These are phyloP conservation scores for Caloboletus firmus DNA, from an alignment of 1,284 basidiomycete species.

Conservation along the genomic window DNA sequence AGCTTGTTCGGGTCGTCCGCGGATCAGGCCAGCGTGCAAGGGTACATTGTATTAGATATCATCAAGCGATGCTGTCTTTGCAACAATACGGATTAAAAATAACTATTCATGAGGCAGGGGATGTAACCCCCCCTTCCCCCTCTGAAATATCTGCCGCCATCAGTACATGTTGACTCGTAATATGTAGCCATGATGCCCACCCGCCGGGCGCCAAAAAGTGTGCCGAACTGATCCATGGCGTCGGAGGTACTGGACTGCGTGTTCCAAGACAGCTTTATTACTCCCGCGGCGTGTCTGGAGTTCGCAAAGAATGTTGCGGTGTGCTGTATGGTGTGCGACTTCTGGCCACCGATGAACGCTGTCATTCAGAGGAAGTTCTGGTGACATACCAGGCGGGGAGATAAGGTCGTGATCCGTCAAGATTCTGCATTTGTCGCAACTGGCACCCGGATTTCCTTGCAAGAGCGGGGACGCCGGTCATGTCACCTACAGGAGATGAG, in stretches of 20 bases:
- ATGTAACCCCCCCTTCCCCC: conserved; percentile 13
- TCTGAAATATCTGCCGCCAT: no score
- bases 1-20: conserved; percentile 25
- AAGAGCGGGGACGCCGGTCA: conserved; percentile 3
- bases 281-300: conserved; percentile 29
- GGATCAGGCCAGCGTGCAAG: conserved; percentile 23
- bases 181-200: background rate
- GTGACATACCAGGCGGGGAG: conserved; percentile 23
- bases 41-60: background rate
- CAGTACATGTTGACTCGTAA: background rate
- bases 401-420: conserved; percentile 36
- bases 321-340: conserved; percentile 17
- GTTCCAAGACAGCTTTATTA: conserved; percentile 25
- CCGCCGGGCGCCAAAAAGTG: background rate
- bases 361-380: conserved; percentile 15
- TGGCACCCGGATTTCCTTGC: conserved; percentile 13
- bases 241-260: conserved; percentile 10
- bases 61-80: conserved; percentile 3
- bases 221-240: conserved; percentile 6
- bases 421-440: conserved; percentile 17
- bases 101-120: background rate
- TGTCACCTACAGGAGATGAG: conserved; percentile 1
- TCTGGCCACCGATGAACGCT: conserved; percentile 14
- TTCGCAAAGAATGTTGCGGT: conserved; percentile 23
- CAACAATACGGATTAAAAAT: background rate